Evolutionary conservation across 129 eudicot species (phyloP), one percentile per base, ranked within the genome.

Genomic region (Saposhnikovia divaricata): DNA sequence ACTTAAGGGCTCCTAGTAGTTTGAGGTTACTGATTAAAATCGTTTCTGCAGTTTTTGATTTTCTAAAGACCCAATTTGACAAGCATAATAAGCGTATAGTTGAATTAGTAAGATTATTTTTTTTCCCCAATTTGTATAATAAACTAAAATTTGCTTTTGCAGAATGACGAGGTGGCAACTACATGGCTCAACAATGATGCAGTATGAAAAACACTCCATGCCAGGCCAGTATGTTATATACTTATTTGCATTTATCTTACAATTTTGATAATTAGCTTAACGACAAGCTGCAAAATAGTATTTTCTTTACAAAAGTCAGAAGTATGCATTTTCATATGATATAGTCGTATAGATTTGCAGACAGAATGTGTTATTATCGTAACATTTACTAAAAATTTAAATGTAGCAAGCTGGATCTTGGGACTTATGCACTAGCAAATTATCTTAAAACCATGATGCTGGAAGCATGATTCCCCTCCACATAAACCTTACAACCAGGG

Each of bases 391-490:
- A 12, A 31, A 4, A 68, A 31, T 31, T 9, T 9, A 18, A 72
- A 76, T 65, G 70, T 45, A 79, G 85, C 84, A 69, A 79, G 80
- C 80, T 40, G 90, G 89, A 46, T 4, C 25, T 0, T 89, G 93
- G 93, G 47, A 44, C 19, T 11, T 87, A 50, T 89, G 93, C 47
- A 23, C 76, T 9, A 51, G 25, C 8, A 0, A 40, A 1, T 2
- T 82, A 11, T 27, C 7, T 11, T 83, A 65, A 70, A 53, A 13
- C 9, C 86, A 79, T 59, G 88, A 89, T 78, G 83, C 89, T n/a
- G 91, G 91, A 53, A 89, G 93, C 80, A 85, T 89, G 93, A 85
- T 89, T 63, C 47, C 38, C n/a, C 85, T 83, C 72, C 93, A 89
- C 85, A 79, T 76, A 76, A 89, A 85, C 72, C 82, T 89, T 16